Percentiles rank a stretch among this genome's conserved stretches.
Evolutionary conservation across 2,329 filamentous ascomycete species (phyloP).

Genomic region (Pseudogymnoascus sp.): DNA sequence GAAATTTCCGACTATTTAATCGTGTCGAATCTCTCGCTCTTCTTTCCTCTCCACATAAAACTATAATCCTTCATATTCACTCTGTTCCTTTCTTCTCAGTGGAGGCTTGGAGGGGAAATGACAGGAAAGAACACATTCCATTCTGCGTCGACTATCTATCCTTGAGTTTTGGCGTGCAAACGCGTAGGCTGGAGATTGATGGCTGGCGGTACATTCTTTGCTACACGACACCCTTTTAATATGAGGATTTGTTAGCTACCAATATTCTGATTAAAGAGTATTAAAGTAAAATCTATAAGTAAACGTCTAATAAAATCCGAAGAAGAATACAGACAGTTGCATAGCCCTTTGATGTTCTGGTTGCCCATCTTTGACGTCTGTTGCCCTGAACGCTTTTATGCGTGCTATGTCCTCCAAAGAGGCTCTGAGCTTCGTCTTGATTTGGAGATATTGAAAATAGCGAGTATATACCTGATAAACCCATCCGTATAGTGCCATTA

Average conservation of each 20-base stretch:
- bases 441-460: background rate
- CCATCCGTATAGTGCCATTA: background rate
- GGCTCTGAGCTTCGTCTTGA: background rate
- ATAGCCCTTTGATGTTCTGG: background rate
- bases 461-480: background rate
- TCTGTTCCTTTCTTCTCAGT: slow-evolving; percentile 46
- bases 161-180: slow-evolving; percentile 38
- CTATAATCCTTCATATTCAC: slow-evolving; percentile 55
- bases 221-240: background rate
- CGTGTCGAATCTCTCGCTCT: slow-evolving; percentile 17
- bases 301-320: background rate
- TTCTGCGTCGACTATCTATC: slow-evolving; percentile 47
- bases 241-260: background rate
- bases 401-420: background rate
- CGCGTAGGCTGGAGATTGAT: slow-evolving; percentile 22
- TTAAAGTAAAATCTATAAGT: background rate
- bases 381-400: background rate
- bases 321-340: background rate
- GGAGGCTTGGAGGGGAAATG: slow-evolving; percentile 60
- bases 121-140: slow-evolving; percentile 49
- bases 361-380: background rate
- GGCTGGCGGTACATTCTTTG: slow-evolving; percentile 7
- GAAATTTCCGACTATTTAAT: slow-evolving; percentile 8
- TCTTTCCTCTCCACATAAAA: slow-evolving; percentile 36
- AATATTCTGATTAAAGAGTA: background rate